Base-by-base conservation (phyloP, 306 rosid species). In the Echinosophora koreensis region DNA sequence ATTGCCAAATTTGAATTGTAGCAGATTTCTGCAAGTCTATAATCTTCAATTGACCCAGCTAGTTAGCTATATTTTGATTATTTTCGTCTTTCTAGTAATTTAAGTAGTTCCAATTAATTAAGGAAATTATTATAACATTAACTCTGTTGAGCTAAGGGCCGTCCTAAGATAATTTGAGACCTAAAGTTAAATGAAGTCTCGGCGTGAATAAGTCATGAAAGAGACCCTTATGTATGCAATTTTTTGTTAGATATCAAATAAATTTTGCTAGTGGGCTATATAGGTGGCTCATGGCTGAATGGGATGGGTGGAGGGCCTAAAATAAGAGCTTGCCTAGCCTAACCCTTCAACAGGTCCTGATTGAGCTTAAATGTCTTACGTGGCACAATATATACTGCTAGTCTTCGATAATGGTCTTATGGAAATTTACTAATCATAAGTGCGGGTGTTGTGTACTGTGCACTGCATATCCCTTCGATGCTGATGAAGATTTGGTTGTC, bases 401-500 rank as follows among this genome's bases (percentile, higher is more conserved):
- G 68, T 6, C 59, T 37, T 7, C 3, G 49, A 38, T 52, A 52
- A 15, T 66, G 15, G 59, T 52, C 37, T 35, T 28, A 17, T 0
- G 9, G 57, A 81, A 75, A 60, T 60, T 64, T 65, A 64, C 17
- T 61, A 38, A 74, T 64, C 14, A 59, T 49, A 27, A 42, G 77
- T 50, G 34, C 59, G 69, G 41, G 71, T 72, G 84, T 56, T 72
- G 84, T 58, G 60, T 17, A 37, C 68, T 63, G 81, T 83, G 10
- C 68, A 32, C 44, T 30, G 75, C 86, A 79, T 71, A 82, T 85
- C 83, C 78, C 80, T 81, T 54, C 69, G 79, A 83, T 69, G 70
- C 28, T 67, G 85, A 60, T 63, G 74, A 78, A 83, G 85, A 88
- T 86, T 83, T 85, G 62, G 5, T 72, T 80, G 90, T 84, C 5